Percentiles rank a stretch among this genome's conserved stretches.
These are phyloP conservation scores for Lactarius tabidus DNA, from an alignment of 768 basidiomycete species.

Conservation along the genomic window DNA sequence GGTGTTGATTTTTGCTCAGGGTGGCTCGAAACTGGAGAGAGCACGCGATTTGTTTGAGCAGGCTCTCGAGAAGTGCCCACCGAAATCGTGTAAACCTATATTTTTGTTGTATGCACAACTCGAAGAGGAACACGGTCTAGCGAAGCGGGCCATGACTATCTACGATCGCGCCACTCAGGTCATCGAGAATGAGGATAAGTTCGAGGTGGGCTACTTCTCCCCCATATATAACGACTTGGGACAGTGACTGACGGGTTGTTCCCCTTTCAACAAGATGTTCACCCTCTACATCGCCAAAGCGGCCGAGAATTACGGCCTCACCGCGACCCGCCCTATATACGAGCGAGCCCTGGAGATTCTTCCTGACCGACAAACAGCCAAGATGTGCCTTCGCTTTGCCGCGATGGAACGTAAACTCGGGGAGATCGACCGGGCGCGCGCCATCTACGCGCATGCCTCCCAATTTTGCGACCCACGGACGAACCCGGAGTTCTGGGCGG, in stretches of 20 bases:
- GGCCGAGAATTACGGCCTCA: slow-evolving; percentile 90
- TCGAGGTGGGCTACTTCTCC: slow-evolving; percentile 60
- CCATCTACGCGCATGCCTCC: slow-evolving; percentile 95
- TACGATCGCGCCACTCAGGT: slow-evolving; percentile 89
- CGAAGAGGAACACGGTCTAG: slow-evolving; percentile 92
- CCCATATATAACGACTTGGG: neutral
- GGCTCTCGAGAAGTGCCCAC: slow-evolving; percentile 92
- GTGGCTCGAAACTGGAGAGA: slow-evolving; percentile 90
- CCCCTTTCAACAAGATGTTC: slow-evolving; percentile 71
- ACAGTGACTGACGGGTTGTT: neutral
- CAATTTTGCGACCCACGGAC: slow-evolving; percentile 98
- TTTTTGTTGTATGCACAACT: slow-evolving; percentile 96
- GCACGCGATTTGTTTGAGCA: slow-evolving; percentile 98
- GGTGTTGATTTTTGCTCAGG: slow-evolving; percentile 42
- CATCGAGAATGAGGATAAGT: slow-evolving; percentile 87
- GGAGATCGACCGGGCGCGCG: slow-evolving; percentile 96
- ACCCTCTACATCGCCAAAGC: slow-evolving; percentile 97
- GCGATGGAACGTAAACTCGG: slow-evolving; percentile 95
- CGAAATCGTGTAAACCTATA: slow-evolving; percentile 90
- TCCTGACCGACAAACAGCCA: slow-evolving; percentile 90
- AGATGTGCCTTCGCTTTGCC: slow-evolving; percentile 97
- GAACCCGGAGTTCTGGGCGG: slow-evolving; percentile 89
- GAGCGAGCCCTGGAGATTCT: slow-evolving; percentile 90
- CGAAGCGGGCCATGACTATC: slow-evolving; percentile 93
- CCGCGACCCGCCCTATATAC: slow-evolving; percentile 95